Evolutionary conservation across 257 asterid genomes (phyloP).

Genomic region (Rauvolfia tetraphylla): DNA sequence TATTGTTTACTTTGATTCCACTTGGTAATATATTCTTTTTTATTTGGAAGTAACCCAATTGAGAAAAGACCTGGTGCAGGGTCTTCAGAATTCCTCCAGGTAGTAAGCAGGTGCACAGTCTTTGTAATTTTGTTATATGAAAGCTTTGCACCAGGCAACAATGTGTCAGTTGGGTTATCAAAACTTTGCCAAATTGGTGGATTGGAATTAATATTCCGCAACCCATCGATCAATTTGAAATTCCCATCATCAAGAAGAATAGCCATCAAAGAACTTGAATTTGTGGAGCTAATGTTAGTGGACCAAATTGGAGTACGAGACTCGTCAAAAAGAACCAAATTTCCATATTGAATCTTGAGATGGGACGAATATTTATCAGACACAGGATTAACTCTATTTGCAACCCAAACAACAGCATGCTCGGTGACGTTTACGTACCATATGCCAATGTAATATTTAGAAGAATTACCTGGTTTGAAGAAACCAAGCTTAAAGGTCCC

Average conservation of each 20-base stretch:
- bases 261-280: slow-evolving; percentile 8
- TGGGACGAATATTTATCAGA: slow-evolving; percentile 31
- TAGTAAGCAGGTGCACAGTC: slow-evolving; percentile 42
- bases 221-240: slow-evolving; percentile 19
- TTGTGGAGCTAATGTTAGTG: slow-evolving; percentile 4
- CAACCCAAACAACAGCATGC: slow-evolving; percentile 46
- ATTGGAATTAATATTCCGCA: background rate
- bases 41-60: slow-evolving; percentile 46
- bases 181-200: slow-evolving; percentile 23
- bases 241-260: slow-evolving; percentile 22
- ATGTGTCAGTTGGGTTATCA: slow-evolving; percentile 51
- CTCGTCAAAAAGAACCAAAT: slow-evolving; percentile 34
- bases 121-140: slow-evolving; percentile 44
- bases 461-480: slow-evolving; percentile 30
- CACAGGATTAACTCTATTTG: slow-evolving; percentile 44
- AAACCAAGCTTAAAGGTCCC: slow-evolving; percentile 39
- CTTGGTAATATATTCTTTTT: slow-evolving; percentile 41
- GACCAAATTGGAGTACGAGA: slow-evolving; percentile 16
- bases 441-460: slow-evolving; percentile 35
- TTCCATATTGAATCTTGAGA: slow-evolving; percentile 31
- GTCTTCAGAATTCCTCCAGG: slow-evolving; percentile 73
- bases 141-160: slow-evolving; percentile 69
- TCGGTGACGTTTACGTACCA: slow-evolving; percentile 29
- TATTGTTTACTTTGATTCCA: slow-evolving; percentile 45
- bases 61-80: slow-evolving; percentile 71